phyloP scores from a whole-genome alignment of 208 protist species.

The Trypanosomatidae sp. region DNA sequence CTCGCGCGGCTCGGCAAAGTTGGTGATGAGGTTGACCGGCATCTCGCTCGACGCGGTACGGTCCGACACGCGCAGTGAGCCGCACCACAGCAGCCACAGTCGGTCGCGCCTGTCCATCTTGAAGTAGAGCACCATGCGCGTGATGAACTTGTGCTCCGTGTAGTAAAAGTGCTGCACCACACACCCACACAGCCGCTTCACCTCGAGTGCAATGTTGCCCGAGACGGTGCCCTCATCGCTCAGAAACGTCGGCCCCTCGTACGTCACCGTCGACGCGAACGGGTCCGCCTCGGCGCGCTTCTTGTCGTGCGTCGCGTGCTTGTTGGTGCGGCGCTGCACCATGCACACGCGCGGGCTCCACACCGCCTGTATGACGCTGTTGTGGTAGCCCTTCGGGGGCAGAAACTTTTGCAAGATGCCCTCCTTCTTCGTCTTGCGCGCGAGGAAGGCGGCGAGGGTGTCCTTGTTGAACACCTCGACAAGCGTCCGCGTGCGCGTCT shows the following conservation, averaged over 20 bases:
- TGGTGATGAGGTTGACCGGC: slow-evolving; percentile 65
- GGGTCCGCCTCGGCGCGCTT: slow-evolving; percentile 54
- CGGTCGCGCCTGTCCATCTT: slow-evolving; percentile 54
- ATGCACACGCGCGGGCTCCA: slow-evolving; percentile 81
- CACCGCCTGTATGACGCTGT: slow-evolving; percentile 73
- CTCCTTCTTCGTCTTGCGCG: slow-evolving; percentile 64
- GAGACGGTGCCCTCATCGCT: slow-evolving; percentile 66
- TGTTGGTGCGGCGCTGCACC: slow-evolving; percentile 78
- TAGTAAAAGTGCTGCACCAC: slow-evolving; percentile 85
- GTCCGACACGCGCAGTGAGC: slow-evolving; percentile 64
- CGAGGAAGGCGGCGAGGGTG: slow-evolving; percentile 52
- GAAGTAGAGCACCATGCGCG: slow-evolving; percentile 86
- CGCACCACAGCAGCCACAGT: slow-evolving; percentile 79
- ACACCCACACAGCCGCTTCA: slow-evolving; percentile 67
- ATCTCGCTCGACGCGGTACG: slow-evolving; percentile 47
- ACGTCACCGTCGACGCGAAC: slow-evolving; percentile 64
- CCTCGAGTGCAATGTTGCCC: slow-evolving; percentile 47
- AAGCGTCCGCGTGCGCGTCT: slow-evolving; percentile 31
- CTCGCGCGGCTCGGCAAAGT: slow-evolving; percentile 37
- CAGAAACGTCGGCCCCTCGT: slow-evolving; percentile 72
- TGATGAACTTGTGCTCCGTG: slow-evolving; percentile 86
- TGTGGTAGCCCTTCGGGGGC: slow-evolving; percentile 71
- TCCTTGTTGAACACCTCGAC: slow-evolving; percentile 83
- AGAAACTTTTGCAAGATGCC: slow-evolving; percentile 83
- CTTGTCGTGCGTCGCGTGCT: slow-evolving; percentile 47